phyloP scores from a whole-genome alignment of 1,284 basidiomycete species.

The Pseudozyma hubeiensis region DNA sequence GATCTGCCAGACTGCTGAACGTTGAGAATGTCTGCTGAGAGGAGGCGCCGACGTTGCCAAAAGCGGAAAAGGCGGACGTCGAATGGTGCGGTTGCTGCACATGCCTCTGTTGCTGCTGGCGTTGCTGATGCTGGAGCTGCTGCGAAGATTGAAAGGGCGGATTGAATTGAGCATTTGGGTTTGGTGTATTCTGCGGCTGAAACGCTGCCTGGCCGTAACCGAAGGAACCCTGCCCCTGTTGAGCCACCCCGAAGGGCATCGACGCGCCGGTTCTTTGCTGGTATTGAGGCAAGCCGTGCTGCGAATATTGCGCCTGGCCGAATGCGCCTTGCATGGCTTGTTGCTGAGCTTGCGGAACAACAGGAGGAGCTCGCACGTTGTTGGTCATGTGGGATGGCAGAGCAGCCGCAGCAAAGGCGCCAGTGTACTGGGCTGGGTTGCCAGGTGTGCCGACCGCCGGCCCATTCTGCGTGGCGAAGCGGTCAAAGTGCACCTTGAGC shows the following conservation, averaged over 20 bases:
- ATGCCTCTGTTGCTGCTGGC: constrained; percentile 10
- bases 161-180: constrained; percentile 1
- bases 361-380: constrained; percentile 23
- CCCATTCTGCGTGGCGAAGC: constrained; percentile 54
- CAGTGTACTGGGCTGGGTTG: constrained; percentile 66
- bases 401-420: constrained; percentile 62
- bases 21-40: constrained; percentile 18
- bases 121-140: constrained; percentile 16
- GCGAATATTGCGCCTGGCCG: constrained; percentile 20
- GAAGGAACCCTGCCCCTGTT: constrained; percentile 22
- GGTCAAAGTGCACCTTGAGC: constrained; percentile 86
- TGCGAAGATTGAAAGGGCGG: constrained; percentile 20
- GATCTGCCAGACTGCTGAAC: constrained; percentile 10
- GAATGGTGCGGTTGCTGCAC: constrained; percentile 23
- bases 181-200: constrained; percentile 4
- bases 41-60: constrained; percentile 15
- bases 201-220: constrained; percentile 19
- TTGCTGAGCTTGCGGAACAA: constrained; percentile 15
- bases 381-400: constrained; percentile 56
- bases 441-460: constrained; percentile 53
- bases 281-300: constrained; percentile 22
- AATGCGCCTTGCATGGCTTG: constrained; percentile 20
- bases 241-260: constrained; percentile 4
- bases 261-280: constrained; percentile 17
- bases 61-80: constrained; percentile 19